phyloP scores from a whole-genome alignment of 306 rosid species.

The Cicer pinnatifidum region DNA sequence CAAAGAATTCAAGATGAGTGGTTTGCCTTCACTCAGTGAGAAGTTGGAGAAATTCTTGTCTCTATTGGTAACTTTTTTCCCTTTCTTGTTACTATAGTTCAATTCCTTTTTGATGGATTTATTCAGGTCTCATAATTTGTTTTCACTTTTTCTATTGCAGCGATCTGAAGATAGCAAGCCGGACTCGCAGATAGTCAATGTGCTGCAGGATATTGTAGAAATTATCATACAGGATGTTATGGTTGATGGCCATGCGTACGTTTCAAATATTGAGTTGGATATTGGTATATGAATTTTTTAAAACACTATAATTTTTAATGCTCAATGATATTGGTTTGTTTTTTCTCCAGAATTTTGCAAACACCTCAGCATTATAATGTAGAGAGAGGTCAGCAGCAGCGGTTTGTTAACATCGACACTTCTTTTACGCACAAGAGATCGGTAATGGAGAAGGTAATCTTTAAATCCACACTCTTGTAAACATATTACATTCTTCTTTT shows the following conservation, averaged over 20 bases:
- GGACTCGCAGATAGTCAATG: slow-evolving; percentile 74
- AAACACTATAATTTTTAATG: slow-evolving; percentile 33
- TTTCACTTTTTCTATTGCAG: slow-evolving; percentile 53
- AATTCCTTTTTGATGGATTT: slow-evolving; percentile 16
- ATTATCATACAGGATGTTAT: slow-evolving; percentile 88
- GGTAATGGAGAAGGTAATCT: slow-evolving; percentile 82
- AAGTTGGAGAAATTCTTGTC: slow-evolving; percentile 82
- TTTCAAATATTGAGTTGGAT: slow-evolving; percentile 38
- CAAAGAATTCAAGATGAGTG: slow-evolving; percentile 71
- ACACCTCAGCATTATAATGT: slow-evolving; percentile 37
- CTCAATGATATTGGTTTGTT: slow-evolving; percentile 41
- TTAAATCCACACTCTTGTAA: slow-evolving; percentile 8
- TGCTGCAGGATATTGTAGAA: slow-evolving; percentile 91
- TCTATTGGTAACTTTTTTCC: slow-evolving; percentile 62
- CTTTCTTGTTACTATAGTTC: slow-evolving; percentile 15
- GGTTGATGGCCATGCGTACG: slow-evolving; percentile 73
- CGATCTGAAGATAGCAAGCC: slow-evolving; percentile 49
- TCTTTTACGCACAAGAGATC: slow-evolving; percentile 36
- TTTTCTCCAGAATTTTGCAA: slow-evolving; percentile 60
- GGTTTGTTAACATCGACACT: slow-evolving; percentile 67
- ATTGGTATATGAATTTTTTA: slow-evolving; percentile 7
- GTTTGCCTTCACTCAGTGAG: slow-evolving; percentile 81
- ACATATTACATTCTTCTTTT: slow-evolving; percentile 30
- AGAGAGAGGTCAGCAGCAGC: slow-evolving; percentile 51
- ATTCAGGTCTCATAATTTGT: slow-evolving; percentile 40